These are phyloP conservation scores for Penicillium sp. DNA, from an alignment of 2,329 filamentous ascomycete species.

Conservation along the genomic window DNA sequence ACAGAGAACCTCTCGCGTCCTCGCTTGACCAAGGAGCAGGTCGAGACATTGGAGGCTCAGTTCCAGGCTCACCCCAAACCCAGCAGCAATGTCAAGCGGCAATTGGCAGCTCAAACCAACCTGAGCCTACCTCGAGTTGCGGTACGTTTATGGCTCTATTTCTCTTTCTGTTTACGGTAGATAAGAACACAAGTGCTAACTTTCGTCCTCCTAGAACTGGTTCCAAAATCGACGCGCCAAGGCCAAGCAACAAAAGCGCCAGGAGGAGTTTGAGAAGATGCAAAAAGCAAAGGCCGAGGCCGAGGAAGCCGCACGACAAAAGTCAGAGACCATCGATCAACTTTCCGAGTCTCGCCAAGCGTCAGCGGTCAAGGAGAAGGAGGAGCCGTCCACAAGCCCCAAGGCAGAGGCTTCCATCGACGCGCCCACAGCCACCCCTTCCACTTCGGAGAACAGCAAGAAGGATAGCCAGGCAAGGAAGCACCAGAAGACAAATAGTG, in stretches of 20 bases:
- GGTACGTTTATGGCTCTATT: slow-evolving; percentile 40
- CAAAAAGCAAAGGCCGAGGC: slow-evolving; percentile 45
- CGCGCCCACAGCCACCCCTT: slow-evolving; percentile 17
- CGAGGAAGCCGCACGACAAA: slow-evolving; percentile 40
- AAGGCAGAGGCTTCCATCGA: slow-evolving; percentile 33
- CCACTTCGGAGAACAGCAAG: slow-evolving; percentile 28
- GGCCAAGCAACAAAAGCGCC: slow-evolving; percentile 55
- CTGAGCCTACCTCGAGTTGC: slow-evolving; percentile 54
- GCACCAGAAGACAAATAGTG: slow-evolving; percentile 44
- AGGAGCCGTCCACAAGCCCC: slow-evolving; percentile 32
- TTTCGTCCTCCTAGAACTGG: slow-evolving; percentile 50
- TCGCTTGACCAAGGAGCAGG: slow-evolving; percentile 56
- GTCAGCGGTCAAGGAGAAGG: slow-evolving; percentile 28
- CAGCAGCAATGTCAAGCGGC: slow-evolving; percentile 54
- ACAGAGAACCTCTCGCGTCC: slow-evolving; percentile 54
- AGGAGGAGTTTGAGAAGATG: slow-evolving; percentile 54
- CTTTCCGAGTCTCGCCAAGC: slow-evolving; percentile 30
- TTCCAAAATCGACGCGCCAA: slow-evolving; percentile 58
- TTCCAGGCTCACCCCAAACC: slow-evolving; percentile 56
- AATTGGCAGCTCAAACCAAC: slow-evolving; percentile 54
- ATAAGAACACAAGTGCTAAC: neutral
- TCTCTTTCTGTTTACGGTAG: neutral
- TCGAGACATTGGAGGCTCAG: slow-evolving; percentile 54
- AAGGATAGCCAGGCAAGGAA: slow-evolving; percentile 32
- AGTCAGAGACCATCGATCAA: slow-evolving; percentile 33